A percentile compares a stretch with the other conserved stretches of the same genome.
Conservation (phyloP, 345 rosid species). For the Fremontodendron californicum region DNA sequence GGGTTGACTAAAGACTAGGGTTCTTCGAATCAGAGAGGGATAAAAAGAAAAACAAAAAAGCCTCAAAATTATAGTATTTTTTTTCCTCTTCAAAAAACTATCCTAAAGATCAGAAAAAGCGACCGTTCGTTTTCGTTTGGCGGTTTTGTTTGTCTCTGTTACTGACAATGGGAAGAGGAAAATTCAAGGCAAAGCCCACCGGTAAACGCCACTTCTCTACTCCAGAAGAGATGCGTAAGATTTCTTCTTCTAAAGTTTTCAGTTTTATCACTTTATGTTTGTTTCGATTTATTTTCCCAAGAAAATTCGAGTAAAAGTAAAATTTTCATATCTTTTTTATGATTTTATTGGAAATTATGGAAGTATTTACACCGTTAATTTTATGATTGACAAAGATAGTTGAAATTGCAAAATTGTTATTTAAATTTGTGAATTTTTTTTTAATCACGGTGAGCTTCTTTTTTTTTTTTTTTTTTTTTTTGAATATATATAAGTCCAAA, state of each 20-base stretch:
- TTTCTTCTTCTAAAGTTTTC: neutral
- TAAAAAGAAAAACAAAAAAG: neutral
- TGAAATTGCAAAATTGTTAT: neutral
- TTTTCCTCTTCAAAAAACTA: neutral
- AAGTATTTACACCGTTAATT: neutral
- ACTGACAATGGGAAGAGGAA: constrained; percentile 55
- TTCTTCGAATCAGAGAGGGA: neutral
- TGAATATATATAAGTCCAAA: neutral
- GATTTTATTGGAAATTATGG: neutral
- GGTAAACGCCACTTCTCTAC: constrained; percentile 71
- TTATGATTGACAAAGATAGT: neutral
- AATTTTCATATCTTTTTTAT: neutral
- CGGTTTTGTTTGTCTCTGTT: neutral
- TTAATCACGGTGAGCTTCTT: neutral
- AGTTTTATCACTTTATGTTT: neutral
- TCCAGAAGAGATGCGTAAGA: constrained; percentile 54
- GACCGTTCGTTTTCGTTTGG: neutral
- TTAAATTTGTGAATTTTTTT: neutral
- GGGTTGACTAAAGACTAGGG: neutral
- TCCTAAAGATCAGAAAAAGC: neutral
- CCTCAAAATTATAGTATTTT: neutral
- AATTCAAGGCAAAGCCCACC: constrained; percentile 69
- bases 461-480: too few relatives aligned
- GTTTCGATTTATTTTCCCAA: neutral
- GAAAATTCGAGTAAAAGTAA: neutral